Evolutionary conservation across 116 monocot genomes (phyloP).

Genomic region (Thalassia testudinum): DNA sequence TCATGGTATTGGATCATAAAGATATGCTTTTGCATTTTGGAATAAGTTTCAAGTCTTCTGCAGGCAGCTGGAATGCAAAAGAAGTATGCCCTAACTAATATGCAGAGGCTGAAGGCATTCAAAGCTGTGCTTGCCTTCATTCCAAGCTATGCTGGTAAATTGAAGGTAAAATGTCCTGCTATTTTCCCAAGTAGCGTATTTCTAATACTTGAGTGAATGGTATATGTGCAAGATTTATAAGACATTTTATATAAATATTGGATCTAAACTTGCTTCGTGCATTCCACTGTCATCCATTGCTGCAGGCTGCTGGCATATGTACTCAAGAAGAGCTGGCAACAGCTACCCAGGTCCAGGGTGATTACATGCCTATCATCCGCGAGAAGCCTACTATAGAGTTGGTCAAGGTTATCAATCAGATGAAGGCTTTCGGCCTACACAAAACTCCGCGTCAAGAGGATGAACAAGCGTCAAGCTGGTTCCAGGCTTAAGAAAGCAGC

Average conservation of each 20-base stretch:
- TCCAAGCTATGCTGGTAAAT: slow-evolving; percentile 14
- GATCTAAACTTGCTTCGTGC: background rate
- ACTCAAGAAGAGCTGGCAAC: slow-evolving; percentile 21
- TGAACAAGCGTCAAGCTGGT: slow-evolving; percentile 26
- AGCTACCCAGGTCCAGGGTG: slow-evolving; percentile 28
- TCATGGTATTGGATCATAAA: too few relatives aligned
- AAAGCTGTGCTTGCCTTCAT: slow-evolving; percentile 24
- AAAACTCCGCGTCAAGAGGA: slow-evolving; percentile 23
- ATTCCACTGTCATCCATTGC: too few relatives aligned
- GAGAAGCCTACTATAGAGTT: slow-evolving; percentile 20
- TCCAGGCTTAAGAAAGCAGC: slow-evolving; percentile 31
- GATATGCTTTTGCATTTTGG: too few relatives aligned
- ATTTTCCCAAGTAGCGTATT: background rate
- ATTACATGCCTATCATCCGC: slow-evolving; percentile 21
- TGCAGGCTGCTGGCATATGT: slow-evolving; percentile 24
- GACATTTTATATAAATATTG: too few relatives aligned
- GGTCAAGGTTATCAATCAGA: slow-evolving; percentile 32
- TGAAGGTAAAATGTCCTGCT: slow-evolving; percentile 10
- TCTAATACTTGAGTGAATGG: too few relatives aligned
- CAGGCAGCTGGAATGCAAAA: slow-evolving; percentile 23
- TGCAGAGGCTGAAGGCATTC: slow-evolving; percentile 19
- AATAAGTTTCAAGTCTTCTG: too few relatives aligned
- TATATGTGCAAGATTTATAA: too few relatives aligned
- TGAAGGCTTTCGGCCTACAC: slow-evolving; percentile 26
- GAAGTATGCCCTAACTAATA: slow-evolving; percentile 17